A percentile compares a stretch with the other conserved stretches of the same genome.
phyloP scores from a whole-genome alignment of 106 monocot species.

The Phalaenopsis equestris region DNA sequence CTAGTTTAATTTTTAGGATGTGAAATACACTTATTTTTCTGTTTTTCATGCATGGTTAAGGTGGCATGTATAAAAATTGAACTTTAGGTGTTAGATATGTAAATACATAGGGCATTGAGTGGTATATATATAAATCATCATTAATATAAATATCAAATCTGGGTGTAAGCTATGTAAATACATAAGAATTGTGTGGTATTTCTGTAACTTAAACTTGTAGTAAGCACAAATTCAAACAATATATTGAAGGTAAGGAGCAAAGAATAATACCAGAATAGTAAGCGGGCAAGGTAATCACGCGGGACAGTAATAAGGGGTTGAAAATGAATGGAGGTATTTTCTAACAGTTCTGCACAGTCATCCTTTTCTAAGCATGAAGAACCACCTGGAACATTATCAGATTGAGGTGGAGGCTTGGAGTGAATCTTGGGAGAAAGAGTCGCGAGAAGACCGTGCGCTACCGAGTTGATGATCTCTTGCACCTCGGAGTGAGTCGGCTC shows the following conservation, averaged over 20 bases:
- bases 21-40: no score
- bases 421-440: slow-evolving; percentile 85
- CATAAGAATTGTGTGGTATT: no score
- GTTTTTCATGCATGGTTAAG: no score
- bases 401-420: slow-evolving; percentile 40
- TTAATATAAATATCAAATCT: no score
- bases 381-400: slow-evolving; percentile 34
- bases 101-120: no score
- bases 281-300: slow-evolving; percentile 84
- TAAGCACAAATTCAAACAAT: no score
- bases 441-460: slow-evolving; percentile 82
- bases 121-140: no score
- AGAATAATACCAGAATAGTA: slow-evolving; percentile 60
- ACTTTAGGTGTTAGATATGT: no score
- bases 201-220: no score
- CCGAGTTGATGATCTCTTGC: slow-evolving; percentile 59
- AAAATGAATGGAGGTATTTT: slow-evolving; percentile 68
- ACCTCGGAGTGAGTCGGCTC: slow-evolving; percentile 61
- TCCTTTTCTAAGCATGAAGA: slow-evolving; percentile 36
- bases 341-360: slow-evolving; percentile 52
- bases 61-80: no score
- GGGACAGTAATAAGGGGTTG: slow-evolving; percentile 73
- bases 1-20: no score
- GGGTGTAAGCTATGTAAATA: no score
- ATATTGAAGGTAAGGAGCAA: neutral